Conservation (phyloP, 2,329 filamentous ascomycete species). For the Apiospora sp. region DNA sequence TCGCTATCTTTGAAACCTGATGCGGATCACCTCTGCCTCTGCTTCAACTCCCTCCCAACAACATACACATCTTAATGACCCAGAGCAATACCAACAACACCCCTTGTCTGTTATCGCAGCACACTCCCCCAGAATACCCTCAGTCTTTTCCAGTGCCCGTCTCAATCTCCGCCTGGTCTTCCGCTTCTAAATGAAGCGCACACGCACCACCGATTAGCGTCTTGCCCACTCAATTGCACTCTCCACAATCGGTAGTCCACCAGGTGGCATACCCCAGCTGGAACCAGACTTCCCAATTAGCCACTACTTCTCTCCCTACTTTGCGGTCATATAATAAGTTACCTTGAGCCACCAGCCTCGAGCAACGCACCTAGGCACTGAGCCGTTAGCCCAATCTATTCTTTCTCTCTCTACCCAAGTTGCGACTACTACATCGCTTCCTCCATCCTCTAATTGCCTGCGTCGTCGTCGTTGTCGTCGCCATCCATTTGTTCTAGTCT, state of each 20-base stretch:
- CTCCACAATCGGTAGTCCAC: constrained; percentile 28
- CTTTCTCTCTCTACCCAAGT: background rate
- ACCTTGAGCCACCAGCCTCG: constrained; percentile 29
- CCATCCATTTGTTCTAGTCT: background rate
- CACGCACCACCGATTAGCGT: constrained; percentile 30
- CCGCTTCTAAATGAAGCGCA: constrained; percentile 15
- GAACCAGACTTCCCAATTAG: constrained; percentile 32
- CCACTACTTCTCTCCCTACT: constrained; percentile 28
- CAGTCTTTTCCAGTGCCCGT: constrained; percentile 2
- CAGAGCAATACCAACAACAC: constrained; percentile 13
- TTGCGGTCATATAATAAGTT: constrained; percentile 27
- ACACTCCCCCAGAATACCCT: constrained; percentile 21
- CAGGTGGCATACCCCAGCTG: constrained; percentile 36
- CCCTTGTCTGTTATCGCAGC: background rate
- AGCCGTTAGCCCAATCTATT: constrained; percentile 23
- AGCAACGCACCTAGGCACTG: constrained; percentile 21
- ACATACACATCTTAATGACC: constrained; percentile 5
- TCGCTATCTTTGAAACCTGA: constrained; percentile 20
- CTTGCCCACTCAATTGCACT: constrained; percentile 28
- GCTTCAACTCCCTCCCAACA: constrained; percentile 12
- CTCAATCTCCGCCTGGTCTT: constrained; percentile 6
- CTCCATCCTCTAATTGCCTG: background rate
- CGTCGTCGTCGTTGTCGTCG: background rate
- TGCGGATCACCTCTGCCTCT: constrained; percentile 20
- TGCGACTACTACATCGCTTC: constrained; percentile 15